Conservation (phyloP, 805 yeast species). For the Lipomyces sp. region DNA sequence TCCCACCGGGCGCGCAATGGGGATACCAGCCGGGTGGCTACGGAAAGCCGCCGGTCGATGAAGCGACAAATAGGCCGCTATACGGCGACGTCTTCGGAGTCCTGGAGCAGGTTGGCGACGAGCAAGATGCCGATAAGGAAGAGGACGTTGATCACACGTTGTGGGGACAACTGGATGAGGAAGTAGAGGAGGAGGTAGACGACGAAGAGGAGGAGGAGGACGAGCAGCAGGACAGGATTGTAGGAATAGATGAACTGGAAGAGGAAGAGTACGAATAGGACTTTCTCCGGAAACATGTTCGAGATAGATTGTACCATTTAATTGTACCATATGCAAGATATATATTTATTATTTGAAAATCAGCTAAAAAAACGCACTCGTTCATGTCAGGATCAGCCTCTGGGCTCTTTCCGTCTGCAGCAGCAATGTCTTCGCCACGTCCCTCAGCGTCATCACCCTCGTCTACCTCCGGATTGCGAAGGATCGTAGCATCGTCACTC, state of each 20-base stretch:
- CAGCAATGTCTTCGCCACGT: no score
- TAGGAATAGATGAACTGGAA: constrained; percentile 14
- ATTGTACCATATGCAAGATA: not conserved
- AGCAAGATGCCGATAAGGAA: constrained; percentile 13
- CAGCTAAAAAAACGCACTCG: constrained; percentile 8
- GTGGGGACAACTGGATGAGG: constrained; percentile 41
- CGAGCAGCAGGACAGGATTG: constrained; percentile 38
- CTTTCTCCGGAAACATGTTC: not conserved
- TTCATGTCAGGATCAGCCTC: not conserved
- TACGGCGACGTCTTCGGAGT: constrained; percentile 39
- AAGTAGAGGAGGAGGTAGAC: constrained; percentile 37
- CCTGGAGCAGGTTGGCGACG: constrained; percentile 7
- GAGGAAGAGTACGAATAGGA: constrained; percentile 5
- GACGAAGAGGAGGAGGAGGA: constrained; percentile 38
- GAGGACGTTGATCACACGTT: constrained; percentile 30
- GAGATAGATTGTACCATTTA: not conserved
- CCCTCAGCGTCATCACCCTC: not conserved
- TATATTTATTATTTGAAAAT: not conserved
- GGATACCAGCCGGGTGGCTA: constrained; percentile 44
- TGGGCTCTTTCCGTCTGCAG: no score
- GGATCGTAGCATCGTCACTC: no score
- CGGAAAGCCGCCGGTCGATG: constrained; percentile 41
- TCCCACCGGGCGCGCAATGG: constrained; percentile 42
- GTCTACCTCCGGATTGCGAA: no score
- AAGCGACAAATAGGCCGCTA: constrained; percentile 35